phyloP scores from a whole-genome alignment of 176 grass and related monocot genomes.

The Elymus sibiricus region DNA sequence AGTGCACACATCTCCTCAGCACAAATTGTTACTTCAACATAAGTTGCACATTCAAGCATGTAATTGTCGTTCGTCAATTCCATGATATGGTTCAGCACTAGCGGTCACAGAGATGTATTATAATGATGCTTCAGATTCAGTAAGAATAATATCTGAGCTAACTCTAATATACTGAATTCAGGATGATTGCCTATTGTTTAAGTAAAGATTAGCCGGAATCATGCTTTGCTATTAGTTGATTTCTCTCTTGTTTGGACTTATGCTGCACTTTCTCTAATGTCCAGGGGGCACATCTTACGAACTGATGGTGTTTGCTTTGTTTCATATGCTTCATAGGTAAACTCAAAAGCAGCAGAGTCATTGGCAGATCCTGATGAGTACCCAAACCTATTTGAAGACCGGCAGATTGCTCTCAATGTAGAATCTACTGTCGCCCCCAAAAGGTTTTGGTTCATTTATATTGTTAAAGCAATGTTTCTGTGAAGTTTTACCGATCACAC shows the following conservation, averaged over 20 bases:
- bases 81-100: background rate
- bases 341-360: constrained; percentile 90
- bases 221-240: background rate
- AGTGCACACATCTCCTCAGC: background rate
- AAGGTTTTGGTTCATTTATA: constrained; percentile 44
- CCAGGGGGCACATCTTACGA: constrained; percentile 1
- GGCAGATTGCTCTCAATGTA: constrained; percentile 91
- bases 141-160: background rate
- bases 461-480: constrained; percentile 10
- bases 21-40: background rate
- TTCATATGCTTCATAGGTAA: constrained; percentile 48
- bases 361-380: constrained; percentile 89
- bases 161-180: background rate
- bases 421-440: constrained; percentile 56
- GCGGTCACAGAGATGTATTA: background rate
- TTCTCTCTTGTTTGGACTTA: constrained; percentile 18
- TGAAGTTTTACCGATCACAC: background rate
- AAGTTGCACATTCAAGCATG: background rate
- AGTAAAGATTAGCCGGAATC: background rate
- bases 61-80: background rate
- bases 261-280: background rate
- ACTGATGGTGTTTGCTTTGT: background rate
- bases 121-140: constrained; percentile 21
- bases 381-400: constrained; percentile 93
- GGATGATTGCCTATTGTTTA: background rate